phyloP scores from a whole-genome alignment of 2,329 filamentous ascomycete species.

The Dactylellina drechsleri region DNA sequence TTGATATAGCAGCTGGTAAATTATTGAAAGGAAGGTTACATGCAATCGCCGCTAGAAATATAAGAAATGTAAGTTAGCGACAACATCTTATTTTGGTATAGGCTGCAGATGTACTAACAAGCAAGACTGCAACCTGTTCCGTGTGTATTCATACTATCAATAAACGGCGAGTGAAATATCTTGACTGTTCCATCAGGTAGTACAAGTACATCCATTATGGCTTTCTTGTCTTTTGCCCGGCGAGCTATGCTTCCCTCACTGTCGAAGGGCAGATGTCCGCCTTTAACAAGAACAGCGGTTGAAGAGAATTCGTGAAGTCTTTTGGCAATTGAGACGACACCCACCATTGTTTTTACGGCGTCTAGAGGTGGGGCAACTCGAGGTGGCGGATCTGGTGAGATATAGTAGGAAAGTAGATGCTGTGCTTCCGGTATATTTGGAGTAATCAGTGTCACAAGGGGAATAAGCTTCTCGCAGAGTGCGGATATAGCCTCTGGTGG shows the following conservation, averaged over 20 bases:
- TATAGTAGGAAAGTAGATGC: slow-evolving; percentile 67
- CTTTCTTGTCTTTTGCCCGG: slow-evolving; percentile 69
- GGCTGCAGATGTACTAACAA: slow-evolving; percentile 67
- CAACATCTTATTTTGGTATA: not conserved
- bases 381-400: slow-evolving; percentile 58
- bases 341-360: slow-evolving; percentile 59
- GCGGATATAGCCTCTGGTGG: slow-evolving; percentile 72
- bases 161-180: slow-evolving; percentile 75
- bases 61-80: not conserved
- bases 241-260: slow-evolving; percentile 70
- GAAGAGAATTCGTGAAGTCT: slow-evolving; percentile 75
- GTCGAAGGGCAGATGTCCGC: slow-evolving; percentile 84
- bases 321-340: slow-evolving; percentile 71
- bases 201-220: slow-evolving; percentile 81
- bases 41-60: slow-evolving; percentile 68
- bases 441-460: slow-evolving; percentile 75
- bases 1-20: slow-evolving; percentile 66
- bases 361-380: slow-evolving; percentile 62
- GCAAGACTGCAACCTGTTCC: slow-evolving; percentile 95
- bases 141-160: slow-evolving; percentile 82
- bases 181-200: slow-evolving; percentile 68
- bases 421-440: slow-evolving; percentile 81
- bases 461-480: slow-evolving; percentile 71
- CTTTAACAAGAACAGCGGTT: slow-evolving; percentile 85
- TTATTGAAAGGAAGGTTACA: slow-evolving; percentile 69